Conservation (phyloP, 148 eudicot species). For the Agrostemma githago region DNA sequence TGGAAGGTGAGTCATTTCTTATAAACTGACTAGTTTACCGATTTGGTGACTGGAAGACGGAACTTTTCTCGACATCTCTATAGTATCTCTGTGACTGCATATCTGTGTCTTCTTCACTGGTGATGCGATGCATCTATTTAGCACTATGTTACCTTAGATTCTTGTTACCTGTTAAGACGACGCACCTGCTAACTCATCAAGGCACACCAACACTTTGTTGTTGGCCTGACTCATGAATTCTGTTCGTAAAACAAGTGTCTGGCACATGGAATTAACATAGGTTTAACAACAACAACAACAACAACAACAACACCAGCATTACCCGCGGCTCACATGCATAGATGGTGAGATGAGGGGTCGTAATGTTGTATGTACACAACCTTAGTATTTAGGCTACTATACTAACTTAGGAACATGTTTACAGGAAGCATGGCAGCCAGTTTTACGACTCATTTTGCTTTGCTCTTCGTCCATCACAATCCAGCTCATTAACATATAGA, state of each 20-base stretch:
- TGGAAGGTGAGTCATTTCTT: slow-evolving; percentile 56
- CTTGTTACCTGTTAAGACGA: not conserved
- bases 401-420: too few species aligned
- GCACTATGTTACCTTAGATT: too few species aligned
- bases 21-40: not conserved
- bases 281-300: not conserved
- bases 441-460: not conserved
- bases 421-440: not conserved
- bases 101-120: not conserved
- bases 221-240: not conserved
- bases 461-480: not conserved
- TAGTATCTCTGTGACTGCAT: too few species aligned
- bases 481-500: not conserved
- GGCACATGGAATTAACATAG: not conserved
- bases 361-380: not conserved
- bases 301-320: too few species aligned
- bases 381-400: not conserved
- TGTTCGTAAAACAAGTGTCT: not conserved
- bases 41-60: not conserved
- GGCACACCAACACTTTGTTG: not conserved
- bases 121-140: not conserved
- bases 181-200: not conserved
- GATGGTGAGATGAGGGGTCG: not conserved
- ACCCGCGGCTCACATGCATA: not conserved
- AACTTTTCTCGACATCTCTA: too few species aligned